Evolutionary conservation across 371 early-diverging fungal genomes (phyloP).

Genomic region (Capillidium rhysosporum): DNA sequence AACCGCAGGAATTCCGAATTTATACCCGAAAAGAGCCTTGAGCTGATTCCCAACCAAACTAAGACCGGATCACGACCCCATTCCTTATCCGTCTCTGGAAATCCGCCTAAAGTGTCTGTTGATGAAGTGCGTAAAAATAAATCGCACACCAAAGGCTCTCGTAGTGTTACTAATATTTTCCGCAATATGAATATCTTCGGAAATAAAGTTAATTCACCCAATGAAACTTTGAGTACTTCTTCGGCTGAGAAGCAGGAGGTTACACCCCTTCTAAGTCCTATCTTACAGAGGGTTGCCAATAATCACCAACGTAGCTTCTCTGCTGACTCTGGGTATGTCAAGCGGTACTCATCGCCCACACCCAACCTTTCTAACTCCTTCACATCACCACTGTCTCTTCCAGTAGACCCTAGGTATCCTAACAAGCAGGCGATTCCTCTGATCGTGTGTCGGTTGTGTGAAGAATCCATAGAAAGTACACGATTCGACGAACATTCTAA

Average conservation of each 20-base stretch:
- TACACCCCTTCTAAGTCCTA: not conserved
- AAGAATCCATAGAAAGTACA: conserved; percentile 24
- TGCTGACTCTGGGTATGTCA: not conserved
- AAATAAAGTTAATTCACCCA: not conserved
- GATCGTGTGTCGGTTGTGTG: conserved; percentile 48
- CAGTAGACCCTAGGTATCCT: not conserved
- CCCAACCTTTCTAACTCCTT: not conserved
- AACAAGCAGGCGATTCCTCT: not conserved
- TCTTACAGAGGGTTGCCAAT: not conserved
- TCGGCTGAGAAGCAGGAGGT: not conserved
- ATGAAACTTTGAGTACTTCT: not conserved
- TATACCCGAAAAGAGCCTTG: not conserved
- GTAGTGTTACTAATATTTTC: not conserved
- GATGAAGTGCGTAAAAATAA: not conserved
- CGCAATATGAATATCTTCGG: not conserved
- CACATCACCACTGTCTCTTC: not conserved
- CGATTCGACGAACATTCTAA: conserved; percentile 35
- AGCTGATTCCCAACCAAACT: not conserved
- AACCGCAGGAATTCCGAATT: conserved; percentile 2
- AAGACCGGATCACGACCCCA: not conserved
- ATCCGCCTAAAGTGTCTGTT: not conserved
- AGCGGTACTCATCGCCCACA: not conserved
- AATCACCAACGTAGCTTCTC: conserved; percentile 3
- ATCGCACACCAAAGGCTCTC: not conserved
- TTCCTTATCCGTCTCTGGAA: not conserved